Conservation (phyloP, 1,284 basidiomycete genomes). For the Chalciporus sp. region DNA sequence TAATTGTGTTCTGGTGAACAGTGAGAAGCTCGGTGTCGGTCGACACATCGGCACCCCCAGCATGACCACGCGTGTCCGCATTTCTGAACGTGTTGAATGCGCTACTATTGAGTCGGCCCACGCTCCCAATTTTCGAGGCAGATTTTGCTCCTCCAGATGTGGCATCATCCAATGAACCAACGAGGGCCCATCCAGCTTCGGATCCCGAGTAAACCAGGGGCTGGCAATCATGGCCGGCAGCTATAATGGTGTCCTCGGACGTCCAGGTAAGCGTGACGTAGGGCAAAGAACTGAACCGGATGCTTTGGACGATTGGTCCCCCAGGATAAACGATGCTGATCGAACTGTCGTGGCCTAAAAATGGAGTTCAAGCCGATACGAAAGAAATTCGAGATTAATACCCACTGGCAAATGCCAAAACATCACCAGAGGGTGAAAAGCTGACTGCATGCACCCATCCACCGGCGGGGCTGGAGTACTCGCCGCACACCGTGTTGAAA, state of each 20-base stretch:
- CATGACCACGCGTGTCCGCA: slow-evolving; percentile 87
- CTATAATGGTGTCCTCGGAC: slow-evolving; percentile 79
- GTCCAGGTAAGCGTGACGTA: slow-evolving; percentile 85
- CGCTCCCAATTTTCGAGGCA: slow-evolving; percentile 45
- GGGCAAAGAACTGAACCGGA: slow-evolving; percentile 79
- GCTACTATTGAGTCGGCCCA: slow-evolving; percentile 89
- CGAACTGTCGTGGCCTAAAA: slow-evolving; percentile 85
- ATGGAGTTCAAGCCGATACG: slow-evolving; percentile 2
- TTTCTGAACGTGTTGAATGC: slow-evolving; percentile 96
- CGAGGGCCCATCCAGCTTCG: slow-evolving; percentile 70
- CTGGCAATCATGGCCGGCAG: slow-evolving; percentile 98
- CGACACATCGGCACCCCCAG: slow-evolving; percentile 39
- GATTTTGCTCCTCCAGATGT: slow-evolving; percentile 49
- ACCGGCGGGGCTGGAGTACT: slow-evolving; percentile 85
- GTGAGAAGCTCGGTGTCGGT: slow-evolving; percentile 80
- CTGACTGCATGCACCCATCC: slow-evolving; percentile 98
- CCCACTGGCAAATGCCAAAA: slow-evolving; percentile 89
- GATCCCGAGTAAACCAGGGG: slow-evolving; percentile 85
- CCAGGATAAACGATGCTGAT: slow-evolving; percentile 88
- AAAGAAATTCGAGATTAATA: slow-evolving; percentile 14
- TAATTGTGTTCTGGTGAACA: slow-evolving; percentile 98
- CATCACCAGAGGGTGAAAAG: slow-evolving; percentile 94
- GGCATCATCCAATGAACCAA: slow-evolving; percentile 86
- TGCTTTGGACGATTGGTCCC: slow-evolving; percentile 68
- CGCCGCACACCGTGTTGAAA: slow-evolving; percentile 97